Evolutionary conservation across 2,329 filamentous ascomycete genomes (phyloP).

Genomic region (Aureobasidium sp.): DNA sequence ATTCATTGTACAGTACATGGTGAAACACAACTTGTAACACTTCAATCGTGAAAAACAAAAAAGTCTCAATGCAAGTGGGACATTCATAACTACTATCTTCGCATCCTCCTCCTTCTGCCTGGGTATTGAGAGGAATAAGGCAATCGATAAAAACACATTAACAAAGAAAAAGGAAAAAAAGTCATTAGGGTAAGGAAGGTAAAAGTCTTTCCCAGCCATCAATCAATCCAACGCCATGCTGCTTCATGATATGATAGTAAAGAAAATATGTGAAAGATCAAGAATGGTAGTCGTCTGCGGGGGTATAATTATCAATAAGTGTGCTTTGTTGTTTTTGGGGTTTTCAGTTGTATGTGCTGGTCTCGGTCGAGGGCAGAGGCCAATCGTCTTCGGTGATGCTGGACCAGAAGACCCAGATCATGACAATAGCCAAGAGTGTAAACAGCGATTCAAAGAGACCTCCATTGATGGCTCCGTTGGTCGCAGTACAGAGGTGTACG

Average conservation of each 20-base stretch:
- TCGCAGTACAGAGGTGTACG: slow-evolving; percentile 79
- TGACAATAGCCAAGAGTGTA: slow-evolving; percentile 73
- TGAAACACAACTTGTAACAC: too few species aligned
- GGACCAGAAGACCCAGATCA: slow-evolving; percentile 94
- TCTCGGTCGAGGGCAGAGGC: slow-evolving; percentile 52
- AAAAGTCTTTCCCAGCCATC: background rate
- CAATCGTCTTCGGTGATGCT: slow-evolving; percentile 99
- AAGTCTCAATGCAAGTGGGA: background rate
- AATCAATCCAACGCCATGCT: slow-evolving; percentile 15
- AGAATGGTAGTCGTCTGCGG: background rate
- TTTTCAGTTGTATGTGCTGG: background rate
- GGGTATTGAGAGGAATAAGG: slow-evolving; percentile 11
- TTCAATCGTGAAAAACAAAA: too few species aligned
- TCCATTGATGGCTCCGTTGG: slow-evolving; percentile 81
- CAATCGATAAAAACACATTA: slow-evolving; percentile 6
- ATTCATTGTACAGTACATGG: too few species aligned
- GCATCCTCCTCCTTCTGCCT: slow-evolving; percentile 2
- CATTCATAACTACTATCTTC: background rate
- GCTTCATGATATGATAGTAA: slow-evolving; percentile 8
- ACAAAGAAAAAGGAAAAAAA: background rate
- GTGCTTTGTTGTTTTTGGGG: background rate
- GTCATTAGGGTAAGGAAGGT: slow-evolving; percentile 1
- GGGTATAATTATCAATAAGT: background rate
- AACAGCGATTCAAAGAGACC: slow-evolving; percentile 90
- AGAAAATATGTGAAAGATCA: background rate